Evolutionary conservation across 1,284 basidiomycete species (phyloP), one percentile per base, ranked within the genome.

Genomic region (Mycosarcoma maydis): DNA sequence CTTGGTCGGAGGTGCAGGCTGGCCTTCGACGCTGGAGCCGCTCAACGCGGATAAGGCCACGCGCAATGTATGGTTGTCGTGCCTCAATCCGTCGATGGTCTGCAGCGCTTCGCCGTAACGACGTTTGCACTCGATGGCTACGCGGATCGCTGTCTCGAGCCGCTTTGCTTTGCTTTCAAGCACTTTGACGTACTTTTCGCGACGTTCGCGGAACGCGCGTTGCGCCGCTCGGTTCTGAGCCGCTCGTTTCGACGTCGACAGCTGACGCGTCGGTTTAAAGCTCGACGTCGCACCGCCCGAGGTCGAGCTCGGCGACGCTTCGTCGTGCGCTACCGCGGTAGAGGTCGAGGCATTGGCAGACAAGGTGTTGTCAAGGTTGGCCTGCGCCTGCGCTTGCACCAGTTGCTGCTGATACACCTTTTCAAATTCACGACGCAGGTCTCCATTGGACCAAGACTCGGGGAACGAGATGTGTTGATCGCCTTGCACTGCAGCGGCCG

Each of bases 161-260:
- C 64, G 65, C 9, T 67, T 50, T 0, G 76, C 65, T 51, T 77
- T 78, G 22, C 58, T 54, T 23, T 78, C 75, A 20, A 77, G 62
- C 42, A 77, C 73, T 11, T 69, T 61, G 52, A 78, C 73, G 56
- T 78, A 76, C 29, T 71, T 69, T 53, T 77, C 68, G 2, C 76
- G 45, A 6, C 77, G 52, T 40, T 78, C 77, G 14, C 77, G 69
- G 36, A 80, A 80, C 0, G 77, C 77, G 8, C 77, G 70, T 30
- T 80, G 77, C 0, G 77, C 77, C 0, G 73, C 75, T 3, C 77
- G 74, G 41, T 80, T 80, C 54, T 77, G 72, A 0, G 75, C 73
- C 6, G 77, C 77, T 6, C 77, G 72, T 37, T 77, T 77, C 19
- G 71, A 67, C 8, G 70, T 75, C 33, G 53, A 64, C 9, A 80